A percentile compares a stretch with the other conserved stretches of the same genome.
Conservation (phyloP, 129 eudicot species). For the Centella asiatica region DNA sequence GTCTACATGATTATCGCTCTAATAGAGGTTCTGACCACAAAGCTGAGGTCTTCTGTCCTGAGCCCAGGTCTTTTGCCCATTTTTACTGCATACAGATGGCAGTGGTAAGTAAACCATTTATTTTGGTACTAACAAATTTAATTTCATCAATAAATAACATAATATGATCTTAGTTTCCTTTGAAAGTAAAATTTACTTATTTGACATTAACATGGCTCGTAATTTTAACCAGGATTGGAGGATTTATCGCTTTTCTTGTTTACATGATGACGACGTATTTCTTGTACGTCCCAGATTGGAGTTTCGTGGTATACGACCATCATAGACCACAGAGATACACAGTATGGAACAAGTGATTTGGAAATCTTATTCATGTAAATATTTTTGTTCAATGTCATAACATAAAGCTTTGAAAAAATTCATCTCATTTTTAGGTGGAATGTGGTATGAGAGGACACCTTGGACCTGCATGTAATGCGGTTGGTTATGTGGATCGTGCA, state of each 20-base stretch:
- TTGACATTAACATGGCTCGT: not conserved
- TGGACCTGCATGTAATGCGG: conserved; percentile 92
- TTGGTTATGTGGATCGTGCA: conserved; percentile 76
- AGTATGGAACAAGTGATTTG: conserved; percentile 15
- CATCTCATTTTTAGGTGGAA: conserved; percentile 29
- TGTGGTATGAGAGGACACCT: conserved; percentile 92
- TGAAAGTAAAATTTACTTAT: too few relatives aligned
- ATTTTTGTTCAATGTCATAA: not conserved
- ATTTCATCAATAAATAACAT: too few relatives aligned
- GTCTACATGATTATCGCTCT: conserved; percentile 70
- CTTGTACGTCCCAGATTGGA: conserved; percentile 78
- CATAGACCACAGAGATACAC: conserved; percentile 27
- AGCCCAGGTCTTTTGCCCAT: conserved; percentile 49
- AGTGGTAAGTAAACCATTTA: conserved; percentile 37
- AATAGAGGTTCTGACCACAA: conserved; percentile 59
- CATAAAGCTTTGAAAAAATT: not conserved
- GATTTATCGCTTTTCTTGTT: conserved; percentile 50
- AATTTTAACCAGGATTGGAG: conserved; percentile 48
- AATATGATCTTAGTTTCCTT: too few relatives aligned
- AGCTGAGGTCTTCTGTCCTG: conserved; percentile 46
- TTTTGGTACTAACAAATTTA: not conserved
- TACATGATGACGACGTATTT: conserved; percentile 55
- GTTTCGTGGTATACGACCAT: conserved; percentile 27
- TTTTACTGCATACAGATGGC: conserved; percentile 76
- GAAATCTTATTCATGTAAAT: not conserved